phyloP scores from a whole-genome alignment of 2,329 filamentous ascomycete species.

The Cordyceps tenuipes region DNA sequence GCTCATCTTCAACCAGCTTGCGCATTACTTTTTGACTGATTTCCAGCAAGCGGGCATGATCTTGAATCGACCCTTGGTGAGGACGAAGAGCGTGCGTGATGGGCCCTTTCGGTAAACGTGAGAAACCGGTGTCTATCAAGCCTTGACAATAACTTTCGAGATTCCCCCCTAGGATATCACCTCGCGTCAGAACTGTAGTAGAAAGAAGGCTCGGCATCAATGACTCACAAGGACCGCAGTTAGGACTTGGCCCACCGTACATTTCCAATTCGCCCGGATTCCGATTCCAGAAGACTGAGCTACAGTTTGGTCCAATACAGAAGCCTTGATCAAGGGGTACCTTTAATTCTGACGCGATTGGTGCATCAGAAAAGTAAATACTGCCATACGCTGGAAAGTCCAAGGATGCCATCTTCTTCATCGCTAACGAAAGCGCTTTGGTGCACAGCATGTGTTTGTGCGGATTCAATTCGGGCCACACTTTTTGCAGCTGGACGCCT shows the following conservation, averaged over 20 bases:
- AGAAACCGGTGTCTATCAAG: not conserved
- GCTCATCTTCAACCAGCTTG: not conserved
- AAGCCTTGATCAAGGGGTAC: not conserved
- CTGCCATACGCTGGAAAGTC: not conserved
- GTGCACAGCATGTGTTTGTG: not conserved
- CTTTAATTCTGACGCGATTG: not conserved
- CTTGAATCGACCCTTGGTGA: not conserved
- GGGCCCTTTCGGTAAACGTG: not conserved
- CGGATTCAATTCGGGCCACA: not conserved
- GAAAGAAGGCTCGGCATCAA: not conserved
- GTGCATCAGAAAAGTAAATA: not conserved
- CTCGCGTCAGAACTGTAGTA: not conserved
- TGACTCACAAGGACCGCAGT: not conserved
- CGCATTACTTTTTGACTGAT: not conserved
- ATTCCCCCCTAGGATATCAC: not conserved
- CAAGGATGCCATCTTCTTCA: conserved; percentile 1
- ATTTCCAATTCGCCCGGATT: not conserved
- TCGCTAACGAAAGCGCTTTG: not conserved
- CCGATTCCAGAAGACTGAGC: not conserved
- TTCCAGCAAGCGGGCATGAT: not conserved
- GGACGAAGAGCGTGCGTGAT: not conserved
- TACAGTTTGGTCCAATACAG: not conserved
- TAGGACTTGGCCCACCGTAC: not conserved
- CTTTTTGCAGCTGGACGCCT: not conserved
- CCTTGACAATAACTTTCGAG: not conserved